Base-by-base conservation (phyloP, 1,284 basidiomycete species). In the Sphagnurus paluster region DNA sequence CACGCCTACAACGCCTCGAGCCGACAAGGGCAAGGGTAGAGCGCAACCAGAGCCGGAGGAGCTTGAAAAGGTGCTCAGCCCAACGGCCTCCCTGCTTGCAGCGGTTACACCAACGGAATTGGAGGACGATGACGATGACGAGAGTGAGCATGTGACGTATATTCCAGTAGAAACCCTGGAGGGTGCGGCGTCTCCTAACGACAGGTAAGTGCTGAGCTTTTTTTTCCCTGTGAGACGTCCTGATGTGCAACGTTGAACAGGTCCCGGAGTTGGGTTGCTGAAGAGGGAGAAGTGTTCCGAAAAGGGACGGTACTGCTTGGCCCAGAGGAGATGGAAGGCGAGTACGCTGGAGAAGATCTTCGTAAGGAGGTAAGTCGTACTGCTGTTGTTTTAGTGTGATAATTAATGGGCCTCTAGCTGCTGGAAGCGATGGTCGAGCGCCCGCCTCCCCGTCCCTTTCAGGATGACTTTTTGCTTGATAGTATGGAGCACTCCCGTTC, bases 281-380 rank as follows among this genome's bases (percentile, higher is more conserved):
- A 93, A 59, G 91, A 93, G 59, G 91, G 90, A 1, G 93, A 97
- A 65, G 86, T 97, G 24, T 98, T 98, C 70, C 75, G 93, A 40
- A 93, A 93, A 62, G 93, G 93, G 0, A 78, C 77, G 1, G 84
- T 83, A 1, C 74, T 92, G 9, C 72, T 96, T 8, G 85, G 87
- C 0, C 84, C 86, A 4, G 90, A 87, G 52, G 90, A 92, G 61
- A 88, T 93, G 79, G 90, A 90, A 64, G 83, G 81, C 19, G 87
- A 85, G 63, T 89, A 86, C 57, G 86, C 81, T n/a, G 86, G 89
- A 0, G 90, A 93, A 58, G 86, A 90, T 37, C 68, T 95, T 42
- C 77, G 87, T 50, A 83, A 85, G 58, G 90, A 93, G 79, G 90
- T 92, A 53, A 49, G 80, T 65, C 13, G 16, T 11, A 17, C n/a